Evolutionary conservation across 768 basidiomycete species (phyloP).

Genomic region (Tremella yokohamensis): DNA sequence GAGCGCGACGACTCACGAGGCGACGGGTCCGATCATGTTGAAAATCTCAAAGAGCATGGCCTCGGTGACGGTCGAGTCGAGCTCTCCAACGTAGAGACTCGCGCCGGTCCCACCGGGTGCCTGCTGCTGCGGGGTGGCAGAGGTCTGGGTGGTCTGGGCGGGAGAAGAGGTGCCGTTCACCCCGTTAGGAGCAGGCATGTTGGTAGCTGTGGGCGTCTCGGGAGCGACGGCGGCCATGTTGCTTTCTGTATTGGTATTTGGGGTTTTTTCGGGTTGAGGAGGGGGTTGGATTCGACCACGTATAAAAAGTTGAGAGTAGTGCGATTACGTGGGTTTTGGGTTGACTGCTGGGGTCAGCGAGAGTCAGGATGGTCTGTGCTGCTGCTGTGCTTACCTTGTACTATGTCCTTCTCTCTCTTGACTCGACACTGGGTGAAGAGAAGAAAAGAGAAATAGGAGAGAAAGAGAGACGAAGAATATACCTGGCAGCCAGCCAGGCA

Average conservation of each 20-base stretch:
- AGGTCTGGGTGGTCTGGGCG: slow-evolving; percentile 27
- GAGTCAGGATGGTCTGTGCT: neutral
- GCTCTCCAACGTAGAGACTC: slow-evolving; percentile 97
- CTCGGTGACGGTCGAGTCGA: slow-evolving; percentile 96
- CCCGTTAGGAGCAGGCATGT: slow-evolving; percentile 24
- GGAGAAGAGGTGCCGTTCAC: slow-evolving; percentile 34
- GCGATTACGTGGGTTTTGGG: slow-evolving; percentile 48
- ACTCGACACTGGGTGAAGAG: neutral
- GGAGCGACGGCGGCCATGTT: slow-evolving; percentile 12
- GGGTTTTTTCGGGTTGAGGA: slow-evolving; percentile 1
- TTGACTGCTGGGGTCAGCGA: no score
- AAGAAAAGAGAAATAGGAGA: slow-evolving; percentile 3
- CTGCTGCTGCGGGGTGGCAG: slow-evolving; percentile 26
- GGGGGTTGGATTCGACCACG: slow-evolving; percentile 44
- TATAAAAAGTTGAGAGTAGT: slow-evolving; percentile 25
- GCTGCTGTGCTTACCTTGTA: slow-evolving; percentile 6
- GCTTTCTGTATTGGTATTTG: slow-evolving; percentile 5
- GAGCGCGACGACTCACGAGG: slow-evolving; percentile 66
- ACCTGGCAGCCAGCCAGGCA: neutral
- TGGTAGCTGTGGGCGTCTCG: slow-evolving; percentile 30
- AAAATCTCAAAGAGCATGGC: slow-evolving; percentile 99
- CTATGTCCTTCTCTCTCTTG: neutral
- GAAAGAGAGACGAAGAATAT: slow-evolving; percentile 1
- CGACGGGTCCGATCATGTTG: slow-evolving; percentile 99
- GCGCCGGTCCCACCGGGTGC: slow-evolving; percentile 33